Conservation (phyloP, 805 yeast genomes). For the Spathaspora sp. region DNA sequence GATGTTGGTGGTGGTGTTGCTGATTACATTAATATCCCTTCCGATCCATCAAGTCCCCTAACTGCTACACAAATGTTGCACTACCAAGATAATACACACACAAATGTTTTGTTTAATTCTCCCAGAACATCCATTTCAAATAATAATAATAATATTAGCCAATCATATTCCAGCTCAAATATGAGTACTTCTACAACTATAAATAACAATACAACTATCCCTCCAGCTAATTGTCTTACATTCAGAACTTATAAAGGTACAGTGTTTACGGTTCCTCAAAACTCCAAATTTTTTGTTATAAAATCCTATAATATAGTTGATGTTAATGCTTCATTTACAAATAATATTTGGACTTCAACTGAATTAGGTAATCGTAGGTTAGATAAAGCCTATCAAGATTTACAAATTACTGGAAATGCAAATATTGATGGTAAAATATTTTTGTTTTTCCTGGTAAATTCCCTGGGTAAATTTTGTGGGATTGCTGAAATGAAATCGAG, state of each 20-base stretch:
- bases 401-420: constrained; percentile 12
- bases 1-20: not conserved
- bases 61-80: not conserved
- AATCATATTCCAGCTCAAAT: not conserved
- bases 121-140: not conserved
- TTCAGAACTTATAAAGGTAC: constrained; percentile 13
- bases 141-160: too few relatives aligned
- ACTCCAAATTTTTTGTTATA: constrained; percentile 45
- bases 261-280: constrained; percentile 14
- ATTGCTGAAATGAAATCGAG: constrained; percentile 48
- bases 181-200: not conserved
- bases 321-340: constrained; percentile 44
- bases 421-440: constrained; percentile 29
- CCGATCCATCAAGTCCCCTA: constrained; percentile 3
- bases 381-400: constrained; percentile 36
- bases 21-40: not conserved
- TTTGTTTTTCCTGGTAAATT: constrained; percentile 56
- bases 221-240: constrained; percentile 5
- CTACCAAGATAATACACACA: not conserved
- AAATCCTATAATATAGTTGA: constrained; percentile 50
- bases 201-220: not conserved
- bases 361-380: constrained; percentile 53
- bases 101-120: not conserved
- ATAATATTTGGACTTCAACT: constrained; percentile 59
- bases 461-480: constrained; percentile 56